Evolutionary conservation across 1,284 basidiomycete species (phyloP).

Genomic region (Meira miltonrushii): DNA sequence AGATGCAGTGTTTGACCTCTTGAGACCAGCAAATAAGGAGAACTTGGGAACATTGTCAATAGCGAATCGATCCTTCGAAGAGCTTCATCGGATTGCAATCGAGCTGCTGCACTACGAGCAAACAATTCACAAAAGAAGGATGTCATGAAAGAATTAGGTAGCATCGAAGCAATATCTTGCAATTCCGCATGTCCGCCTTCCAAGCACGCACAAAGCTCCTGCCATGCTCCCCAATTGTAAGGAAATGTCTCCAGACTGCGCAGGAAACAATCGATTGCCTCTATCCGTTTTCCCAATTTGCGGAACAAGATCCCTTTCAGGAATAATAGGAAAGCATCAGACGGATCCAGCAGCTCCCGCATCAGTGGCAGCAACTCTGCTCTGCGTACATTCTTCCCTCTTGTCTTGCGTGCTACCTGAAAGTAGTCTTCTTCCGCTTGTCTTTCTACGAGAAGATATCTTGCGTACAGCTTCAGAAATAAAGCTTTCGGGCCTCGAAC

Average conservation of each 20-base stretch:
- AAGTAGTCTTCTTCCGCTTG: background rate
- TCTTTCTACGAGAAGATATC: conserved; percentile 62
- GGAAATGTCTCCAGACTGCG: conserved; percentile 73
- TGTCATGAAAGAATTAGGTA: conserved; percentile 66
- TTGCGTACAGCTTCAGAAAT: conserved; percentile 75
- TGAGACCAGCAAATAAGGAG: conserved; percentile 69
- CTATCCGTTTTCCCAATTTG: conserved; percentile 53
- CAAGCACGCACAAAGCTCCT: conserved; percentile 43
- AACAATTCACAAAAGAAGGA: conserved; percentile 85
- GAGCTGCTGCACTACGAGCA: conserved; percentile 74
- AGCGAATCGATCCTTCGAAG: conserved; percentile 55
- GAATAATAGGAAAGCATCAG: conserved; percentile 43
- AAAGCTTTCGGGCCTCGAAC: conserved; percentile 58
- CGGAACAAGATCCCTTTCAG: conserved; percentile 49
- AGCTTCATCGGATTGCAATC: conserved; percentile 24
- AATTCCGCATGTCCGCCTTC: conserved; percentile 17
- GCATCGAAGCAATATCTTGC: conserved; percentile 58
- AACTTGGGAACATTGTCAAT: conserved; percentile 73
- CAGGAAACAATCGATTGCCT: conserved; percentile 77
- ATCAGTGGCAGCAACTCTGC: conserved; percentile 33
- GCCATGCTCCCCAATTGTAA: conserved; percentile 96
- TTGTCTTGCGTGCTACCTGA: conserved; percentile 22
- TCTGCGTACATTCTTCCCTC: conserved; percentile 25
- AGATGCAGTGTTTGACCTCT: conserved; percentile 35
- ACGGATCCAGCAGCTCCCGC: conserved; percentile 35